Base-by-base conservation (phyloP, 768 basidiomycete species). In the Pleurotus sapidus region DNA sequence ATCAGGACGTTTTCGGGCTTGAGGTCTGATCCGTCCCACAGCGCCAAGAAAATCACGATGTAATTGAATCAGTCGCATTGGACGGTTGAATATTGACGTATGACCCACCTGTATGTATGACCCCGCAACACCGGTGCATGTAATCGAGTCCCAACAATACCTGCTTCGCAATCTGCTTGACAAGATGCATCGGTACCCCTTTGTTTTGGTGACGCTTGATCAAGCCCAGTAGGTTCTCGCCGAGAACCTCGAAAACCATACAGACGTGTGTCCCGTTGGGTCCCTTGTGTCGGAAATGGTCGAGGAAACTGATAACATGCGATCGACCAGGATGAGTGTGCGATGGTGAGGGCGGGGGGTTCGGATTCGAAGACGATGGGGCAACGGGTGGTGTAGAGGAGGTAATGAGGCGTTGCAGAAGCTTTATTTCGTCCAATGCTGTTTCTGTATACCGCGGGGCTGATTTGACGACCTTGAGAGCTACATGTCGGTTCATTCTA, bases 231-330 rank as follows among this genome's bases (percentile, higher is more conserved):
- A 99, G 78, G 69, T 96, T 98, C 74, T 99, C 96, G 59, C 96
- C 97, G 7, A 99, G 83, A 23, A 98, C 97, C 72, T 99, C 97
- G 67, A 98, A 98, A 12, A 97, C 95, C 97, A 99, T 98, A 81
- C 97, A 98, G 63, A 99, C 91, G 73, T 99, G 97, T 14, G 84
- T 88, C 38, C 97, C 97, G 70, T 99, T 97, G 8, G 95, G 95
- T 1, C 97, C 97, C 60, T 90, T 91, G 74, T 98, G 97, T 24
- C 88, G 84, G 72, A 99, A 99, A 70, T 98, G 94, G 76, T 99
- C 96, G 47, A 98, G 89, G 70, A 98, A 93, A 12, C 91, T 92
- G 70, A 99, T 95, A 71, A 98, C 96, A 69, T 99, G 97, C 17
- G 89, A 87, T 60, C 93, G 79, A 3, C 95, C 96, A 0, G 95